Evolutionary conservation across 208 protist species (phyloP).

Genomic region (Acanthamoeba sp.): DNA sequence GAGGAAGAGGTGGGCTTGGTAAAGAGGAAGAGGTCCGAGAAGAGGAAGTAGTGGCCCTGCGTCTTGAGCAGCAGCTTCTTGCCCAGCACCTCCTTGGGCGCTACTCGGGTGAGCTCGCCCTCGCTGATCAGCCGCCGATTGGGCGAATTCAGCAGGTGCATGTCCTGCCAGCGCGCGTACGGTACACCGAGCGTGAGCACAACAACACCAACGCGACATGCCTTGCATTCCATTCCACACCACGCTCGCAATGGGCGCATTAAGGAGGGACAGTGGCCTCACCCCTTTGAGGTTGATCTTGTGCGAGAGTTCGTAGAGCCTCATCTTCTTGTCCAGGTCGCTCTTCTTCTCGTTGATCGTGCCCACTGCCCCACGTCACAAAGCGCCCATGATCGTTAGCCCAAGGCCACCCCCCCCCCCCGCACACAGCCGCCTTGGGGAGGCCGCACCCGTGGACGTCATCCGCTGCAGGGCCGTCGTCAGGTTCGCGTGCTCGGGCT

Average conservation of each 20-base stretch:
- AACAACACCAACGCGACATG: too few relatives aligned
- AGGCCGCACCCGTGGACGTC: not conserved
- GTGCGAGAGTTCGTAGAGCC: constrained; percentile 30
- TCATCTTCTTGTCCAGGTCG: constrained; percentile 53
- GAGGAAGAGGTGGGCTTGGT: constrained; percentile 27
- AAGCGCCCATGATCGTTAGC: too few relatives aligned
- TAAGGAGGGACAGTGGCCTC: too few relatives aligned
- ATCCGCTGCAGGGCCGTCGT: constrained; percentile 27
- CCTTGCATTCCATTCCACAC: too few relatives aligned
- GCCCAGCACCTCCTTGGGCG: constrained; percentile 53
- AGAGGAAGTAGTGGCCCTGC: constrained; percentile 50
- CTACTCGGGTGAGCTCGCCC: constrained; percentile 3
- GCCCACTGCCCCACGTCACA: not conserved
- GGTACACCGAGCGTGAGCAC: too few relatives aligned
- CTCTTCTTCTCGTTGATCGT: constrained; percentile 66
- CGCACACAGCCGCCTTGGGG: too few relatives aligned
- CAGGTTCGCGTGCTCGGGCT: constrained; percentile 52
- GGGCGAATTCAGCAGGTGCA: constrained; percentile 9
- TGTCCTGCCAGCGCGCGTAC: not conserved
- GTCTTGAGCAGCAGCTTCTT: constrained; percentile 40
- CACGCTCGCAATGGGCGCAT: too few relatives aligned
- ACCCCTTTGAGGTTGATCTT: constrained; percentile 53
- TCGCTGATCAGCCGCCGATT: constrained; percentile 20
- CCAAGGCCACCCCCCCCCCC: too few relatives aligned
- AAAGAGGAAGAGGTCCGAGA: constrained; percentile 52